Evolutionary conservation across 306 rosid genomes (phyloP).

Genomic region (Fragaria nilgerrensis): DNA sequence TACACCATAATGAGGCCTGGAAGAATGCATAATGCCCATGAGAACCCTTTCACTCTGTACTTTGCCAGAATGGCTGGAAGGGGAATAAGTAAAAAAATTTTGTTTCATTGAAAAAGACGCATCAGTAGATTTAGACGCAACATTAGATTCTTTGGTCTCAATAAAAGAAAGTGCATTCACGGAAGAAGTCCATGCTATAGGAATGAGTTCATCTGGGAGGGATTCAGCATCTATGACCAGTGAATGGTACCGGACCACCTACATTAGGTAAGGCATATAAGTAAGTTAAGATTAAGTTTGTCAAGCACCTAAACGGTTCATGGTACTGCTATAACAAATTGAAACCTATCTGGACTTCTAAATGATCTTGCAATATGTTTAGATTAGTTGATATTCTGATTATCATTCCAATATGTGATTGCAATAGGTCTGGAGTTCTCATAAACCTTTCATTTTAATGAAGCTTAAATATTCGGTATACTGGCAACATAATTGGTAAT

Average conservation of each 20-base stretch:
- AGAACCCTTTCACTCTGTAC: constrained; percentile 48
- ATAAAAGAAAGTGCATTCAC: constrained; percentile 52
- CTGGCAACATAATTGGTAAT: background rate
- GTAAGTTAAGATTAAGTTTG: background rate
- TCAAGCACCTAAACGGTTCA: background rate
- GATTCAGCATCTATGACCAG: constrained; percentile 79
- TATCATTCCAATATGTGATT: background rate
- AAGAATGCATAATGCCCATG: constrained; percentile 89
- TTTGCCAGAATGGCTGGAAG: constrained; percentile 28
- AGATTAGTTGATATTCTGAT: background rate
- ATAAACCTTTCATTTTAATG: background rate
- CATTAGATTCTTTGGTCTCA: constrained; percentile 40
- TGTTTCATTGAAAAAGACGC: constrained; percentile 34
- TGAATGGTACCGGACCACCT: constrained; percentile 99
- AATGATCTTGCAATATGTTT: background rate
- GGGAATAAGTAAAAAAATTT: constrained; percentile 34
- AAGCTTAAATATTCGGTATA: no score
- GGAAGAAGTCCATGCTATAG: constrained; percentile 93
- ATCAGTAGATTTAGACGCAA: constrained; percentile 29
- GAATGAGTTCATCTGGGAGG: constrained; percentile 85
- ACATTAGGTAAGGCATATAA: constrained; percentile 33
- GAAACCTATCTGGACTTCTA: background rate
- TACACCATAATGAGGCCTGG: constrained; percentile 94
- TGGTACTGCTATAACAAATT: background rate
- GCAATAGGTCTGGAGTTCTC: background rate